These are phyloP conservation scores for Neurospora sp. DNA, from an alignment of 495 filamentous ascomycete species.

Conservation along the genomic window DNA sequence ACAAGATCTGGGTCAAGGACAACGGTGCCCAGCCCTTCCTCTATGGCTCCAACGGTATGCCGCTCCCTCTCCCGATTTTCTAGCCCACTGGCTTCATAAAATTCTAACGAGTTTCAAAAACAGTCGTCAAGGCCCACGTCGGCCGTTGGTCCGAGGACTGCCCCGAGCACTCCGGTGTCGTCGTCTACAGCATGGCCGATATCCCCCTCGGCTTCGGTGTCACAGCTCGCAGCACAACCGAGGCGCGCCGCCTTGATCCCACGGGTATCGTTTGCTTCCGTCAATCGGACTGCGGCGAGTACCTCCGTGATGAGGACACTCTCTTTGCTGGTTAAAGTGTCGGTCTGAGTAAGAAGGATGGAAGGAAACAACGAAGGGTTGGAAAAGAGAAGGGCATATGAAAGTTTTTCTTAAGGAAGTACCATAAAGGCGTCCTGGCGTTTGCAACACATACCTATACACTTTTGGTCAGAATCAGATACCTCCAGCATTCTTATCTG, in stretches of 20 bases:
- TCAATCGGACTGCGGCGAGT: constrained; percentile 86
- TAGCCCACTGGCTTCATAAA: too few species aligned
- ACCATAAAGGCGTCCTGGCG: constrained; percentile 15
- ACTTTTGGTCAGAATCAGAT: neutral
- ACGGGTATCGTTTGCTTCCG: constrained; percentile 78
- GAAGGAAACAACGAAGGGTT: neutral
- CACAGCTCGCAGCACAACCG: constrained; percentile 67
- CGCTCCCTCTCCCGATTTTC: neutral
- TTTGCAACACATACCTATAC: neutral
- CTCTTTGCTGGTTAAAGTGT: constrained; percentile 35
- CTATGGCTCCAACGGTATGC: constrained; percentile 46
- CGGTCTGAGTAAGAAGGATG: constrained; percentile 1
- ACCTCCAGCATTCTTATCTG: neutral
- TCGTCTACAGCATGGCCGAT: constrained; percentile 69
- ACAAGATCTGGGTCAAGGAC: constrained; percentile 89
- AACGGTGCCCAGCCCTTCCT: constrained; percentile 95
- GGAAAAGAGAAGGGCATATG: constrained; percentile 1
- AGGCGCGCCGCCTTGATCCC: constrained; percentile 72
- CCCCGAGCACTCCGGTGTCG: constrained; percentile 65
- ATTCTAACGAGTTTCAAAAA: neutral
- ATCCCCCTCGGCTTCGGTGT: constrained; percentile 67
- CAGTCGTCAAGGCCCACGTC: constrained; percentile 81
- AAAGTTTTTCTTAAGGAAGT: constrained; percentile 7
- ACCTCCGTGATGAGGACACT: constrained; percentile 67
- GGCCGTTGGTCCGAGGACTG: constrained; percentile 82